Evolutionary conservation across 441 rosid species (phyloP).

Genomic region (Croton setiger): DNA sequence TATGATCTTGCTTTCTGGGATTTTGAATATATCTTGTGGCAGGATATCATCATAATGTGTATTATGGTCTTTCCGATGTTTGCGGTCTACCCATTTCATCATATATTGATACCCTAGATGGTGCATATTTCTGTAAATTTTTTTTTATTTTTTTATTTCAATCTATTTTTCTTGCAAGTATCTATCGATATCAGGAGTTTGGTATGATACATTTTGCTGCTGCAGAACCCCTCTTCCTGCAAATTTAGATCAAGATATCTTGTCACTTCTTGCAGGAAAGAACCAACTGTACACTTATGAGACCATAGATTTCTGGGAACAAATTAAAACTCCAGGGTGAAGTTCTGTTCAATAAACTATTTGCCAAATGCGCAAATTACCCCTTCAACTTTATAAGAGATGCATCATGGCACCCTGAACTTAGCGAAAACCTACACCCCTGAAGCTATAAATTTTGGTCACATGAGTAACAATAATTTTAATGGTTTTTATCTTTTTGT

Average conservation of each 20-base stretch:
- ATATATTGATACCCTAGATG: not conserved
- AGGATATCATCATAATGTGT: not conserved
- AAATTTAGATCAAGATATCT: conserved; percentile 83
- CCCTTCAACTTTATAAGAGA: no score
- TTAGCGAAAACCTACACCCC: no score
- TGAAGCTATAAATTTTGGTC: no score
- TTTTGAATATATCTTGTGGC: not conserved
- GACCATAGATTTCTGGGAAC: conserved; percentile 79
- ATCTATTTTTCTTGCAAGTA: not conserved
- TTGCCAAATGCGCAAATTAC: no score
- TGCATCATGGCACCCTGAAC: no score
- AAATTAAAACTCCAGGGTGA: conserved; percentile 83
- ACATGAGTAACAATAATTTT: no score
- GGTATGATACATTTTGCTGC: conserved; percentile 6
- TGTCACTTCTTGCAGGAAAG: conserved; percentile 89
- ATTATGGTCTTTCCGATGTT: not conserved
- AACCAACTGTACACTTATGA: conserved; percentile 69
- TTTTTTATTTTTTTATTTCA: not conserved
- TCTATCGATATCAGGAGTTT: not conserved
- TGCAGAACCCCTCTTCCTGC: conserved; percentile 36
- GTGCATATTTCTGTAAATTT: not conserved
- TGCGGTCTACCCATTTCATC: not conserved
- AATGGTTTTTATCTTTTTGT: no score
- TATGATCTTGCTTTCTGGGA: not conserved
- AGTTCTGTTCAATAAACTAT: not conserved